These are phyloP conservation scores for Pisolithus marmoratus DNA, from an alignment of 768 basidiomycete genomes.

Conservation along the genomic window DNA sequence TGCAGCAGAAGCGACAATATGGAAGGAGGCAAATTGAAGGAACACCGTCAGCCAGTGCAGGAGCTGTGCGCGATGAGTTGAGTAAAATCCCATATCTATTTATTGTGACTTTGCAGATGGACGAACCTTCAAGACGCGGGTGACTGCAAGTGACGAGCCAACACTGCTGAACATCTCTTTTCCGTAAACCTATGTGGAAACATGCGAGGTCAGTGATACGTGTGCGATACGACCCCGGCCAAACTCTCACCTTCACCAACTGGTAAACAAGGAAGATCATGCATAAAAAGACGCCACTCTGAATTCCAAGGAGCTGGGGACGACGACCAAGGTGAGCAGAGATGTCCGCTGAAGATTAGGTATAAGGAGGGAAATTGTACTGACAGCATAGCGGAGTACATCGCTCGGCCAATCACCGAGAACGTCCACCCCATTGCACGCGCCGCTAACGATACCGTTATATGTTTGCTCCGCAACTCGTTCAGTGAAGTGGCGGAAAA, in stretches of 20 bases:
- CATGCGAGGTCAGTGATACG: neutral
- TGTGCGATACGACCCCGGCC: neutral
- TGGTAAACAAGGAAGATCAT: slow-evolving; percentile 35
- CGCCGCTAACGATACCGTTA: slow-evolving; percentile 27
- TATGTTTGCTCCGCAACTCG: slow-evolving; percentile 28
- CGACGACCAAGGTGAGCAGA: slow-evolving; percentile 2
- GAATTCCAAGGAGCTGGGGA: slow-evolving; percentile 36
- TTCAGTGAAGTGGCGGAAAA: slow-evolving; percentile 35
- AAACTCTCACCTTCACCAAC: slow-evolving; percentile 35
- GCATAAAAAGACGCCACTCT: slow-evolving; percentile 31
- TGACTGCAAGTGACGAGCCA: slow-evolving; percentile 40
- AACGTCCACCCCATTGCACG: slow-evolving; percentile 37
- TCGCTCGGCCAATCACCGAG: slow-evolving; percentile 40
- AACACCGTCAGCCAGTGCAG: slow-evolving; percentile 44
- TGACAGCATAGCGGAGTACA: slow-evolving; percentile 26
- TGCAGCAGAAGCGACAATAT: slow-evolving; percentile 39
- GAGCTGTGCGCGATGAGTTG: slow-evolving; percentile 26
- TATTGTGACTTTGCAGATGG: neutral
- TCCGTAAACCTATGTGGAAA: slow-evolving; percentile 34
- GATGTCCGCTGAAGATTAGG: neutral
- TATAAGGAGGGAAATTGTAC: slow-evolving; percentile 9
- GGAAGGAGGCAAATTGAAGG: slow-evolving; percentile 46
- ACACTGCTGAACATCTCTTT: slow-evolving; percentile 43
- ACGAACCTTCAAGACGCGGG: slow-evolving; percentile 43
- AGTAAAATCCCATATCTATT: neutral